A percentile compares a stretch with the other conserved stretches of the same genome.
Conservation (phyloP, 768 basidiomycete species). For the Hypholoma fasciculare region DNA sequence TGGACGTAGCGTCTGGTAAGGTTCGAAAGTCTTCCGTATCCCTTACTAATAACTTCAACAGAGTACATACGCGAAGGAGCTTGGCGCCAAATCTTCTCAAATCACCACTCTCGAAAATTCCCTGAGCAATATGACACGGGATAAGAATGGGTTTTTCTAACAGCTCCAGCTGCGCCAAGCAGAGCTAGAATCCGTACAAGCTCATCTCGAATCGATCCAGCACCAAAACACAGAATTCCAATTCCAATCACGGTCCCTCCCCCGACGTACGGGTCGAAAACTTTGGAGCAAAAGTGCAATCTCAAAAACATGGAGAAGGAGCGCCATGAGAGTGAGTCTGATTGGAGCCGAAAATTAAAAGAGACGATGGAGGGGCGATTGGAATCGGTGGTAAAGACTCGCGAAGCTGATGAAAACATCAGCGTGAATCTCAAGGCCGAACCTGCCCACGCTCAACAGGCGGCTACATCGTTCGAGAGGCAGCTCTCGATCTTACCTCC, state of each 20-base stretch:
- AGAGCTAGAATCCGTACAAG: conserved; percentile 82
- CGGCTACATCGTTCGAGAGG: conserved; percentile 46
- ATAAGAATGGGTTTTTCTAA: conserved; percentile 84
- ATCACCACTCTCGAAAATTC: conserved; percentile 72
- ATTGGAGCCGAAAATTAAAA: conserved; percentile 83
- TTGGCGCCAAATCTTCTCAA: conserved; percentile 56
- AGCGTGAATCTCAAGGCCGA: conserved; percentile 52
- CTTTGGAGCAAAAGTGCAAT: conserved; percentile 69
- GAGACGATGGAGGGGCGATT: conserved; percentile 77
- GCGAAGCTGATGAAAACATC: conserved; percentile 58
- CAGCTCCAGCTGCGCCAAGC: conserved; percentile 86
- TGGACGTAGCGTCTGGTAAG: conserved; percentile 74
- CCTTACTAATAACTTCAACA: conserved; percentile 28
- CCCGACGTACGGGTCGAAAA: conserved; percentile 71
- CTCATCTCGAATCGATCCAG: conserved; percentile 71
- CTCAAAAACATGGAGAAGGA: conserved; percentile 74
- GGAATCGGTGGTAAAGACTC: conserved; percentile 54
- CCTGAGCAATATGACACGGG: conserved; percentile 64
- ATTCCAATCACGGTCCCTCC: conserved; percentile 62
- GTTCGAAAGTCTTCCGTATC: conserved; percentile 32
- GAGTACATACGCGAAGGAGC: conserved; percentile 70
- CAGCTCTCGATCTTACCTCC: conserved; percentile 57
- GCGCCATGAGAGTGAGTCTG: conserved; percentile 82
- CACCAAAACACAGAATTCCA: conserved; percentile 82
- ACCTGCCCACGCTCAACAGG: conserved; percentile 50